These are phyloP conservation scores for Xylaria telfairii DNA, from an alignment of 495 filamentous ascomycete genomes.

Conservation along the genomic window DNA sequence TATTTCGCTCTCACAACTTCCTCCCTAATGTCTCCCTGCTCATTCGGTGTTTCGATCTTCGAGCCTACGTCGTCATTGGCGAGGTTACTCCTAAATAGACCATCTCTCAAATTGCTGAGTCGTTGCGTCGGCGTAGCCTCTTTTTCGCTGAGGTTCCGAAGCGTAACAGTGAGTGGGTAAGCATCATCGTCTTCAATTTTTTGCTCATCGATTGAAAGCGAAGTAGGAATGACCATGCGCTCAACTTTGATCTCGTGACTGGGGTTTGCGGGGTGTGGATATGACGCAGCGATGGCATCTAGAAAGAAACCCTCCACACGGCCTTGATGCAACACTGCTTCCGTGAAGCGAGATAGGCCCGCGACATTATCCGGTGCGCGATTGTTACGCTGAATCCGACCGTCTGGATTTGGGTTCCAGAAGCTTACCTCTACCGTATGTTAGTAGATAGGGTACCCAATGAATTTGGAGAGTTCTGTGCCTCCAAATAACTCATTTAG, in stretches of 20 bases:
- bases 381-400: constrained; percentile 57
- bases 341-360: constrained; percentile 56
- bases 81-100: constrained; percentile 56
- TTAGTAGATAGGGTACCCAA: not conserved
- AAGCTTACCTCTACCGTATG: constrained; percentile 47
- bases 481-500: not conserved
- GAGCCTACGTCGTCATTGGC: constrained; percentile 58
- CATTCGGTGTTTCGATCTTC: constrained; percentile 38
- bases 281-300: constrained; percentile 48
- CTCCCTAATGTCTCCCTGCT: constrained; percentile 42
- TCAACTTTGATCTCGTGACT: constrained; percentile 50
- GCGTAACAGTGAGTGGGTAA: constrained; percentile 60
- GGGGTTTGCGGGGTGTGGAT: constrained; percentile 39
- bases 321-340: constrained; percentile 61
- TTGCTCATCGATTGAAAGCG: constrained; percentile 49
- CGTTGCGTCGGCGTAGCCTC: constrained; percentile 51
- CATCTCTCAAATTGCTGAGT: constrained; percentile 46
- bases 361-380: constrained; percentile 55
- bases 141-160: constrained; percentile 52
- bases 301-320: constrained; percentile 62
- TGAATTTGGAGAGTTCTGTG: not conserved
- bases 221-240: constrained; percentile 52
- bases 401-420: constrained; percentile 54
- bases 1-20: constrained; percentile 63
- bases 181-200: constrained; percentile 48